Evolutionary conservation across 768 basidiomycete genomes (phyloP).

Genomic region (Suillus variegatus): DNA sequence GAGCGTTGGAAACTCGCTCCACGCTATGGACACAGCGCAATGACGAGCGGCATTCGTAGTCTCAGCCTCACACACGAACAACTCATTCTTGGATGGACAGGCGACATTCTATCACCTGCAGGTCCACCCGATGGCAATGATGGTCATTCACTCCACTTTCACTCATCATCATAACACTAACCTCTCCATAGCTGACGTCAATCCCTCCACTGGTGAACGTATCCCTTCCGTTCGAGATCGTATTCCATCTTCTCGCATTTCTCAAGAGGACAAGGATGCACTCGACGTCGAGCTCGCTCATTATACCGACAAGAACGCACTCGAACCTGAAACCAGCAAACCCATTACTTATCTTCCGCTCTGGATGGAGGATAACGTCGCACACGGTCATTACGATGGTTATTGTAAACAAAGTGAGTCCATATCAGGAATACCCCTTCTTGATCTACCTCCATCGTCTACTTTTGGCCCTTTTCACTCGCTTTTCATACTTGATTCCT

Average conservation of each 20-base stretch:
- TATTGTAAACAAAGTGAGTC: slow-evolving; percentile 95
- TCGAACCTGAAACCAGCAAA: slow-evolving; percentile 48
- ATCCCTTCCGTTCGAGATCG: slow-evolving; percentile 28
- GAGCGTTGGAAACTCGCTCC: slow-evolving; percentile 72
- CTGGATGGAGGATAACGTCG: slow-evolving; percentile 87
- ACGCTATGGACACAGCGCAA: slow-evolving; percentile 90
- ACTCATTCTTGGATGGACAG: slow-evolving; percentile 92
- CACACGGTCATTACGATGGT: slow-evolving; percentile 94
- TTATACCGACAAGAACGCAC: slow-evolving; percentile 44
- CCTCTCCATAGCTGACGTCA: slow-evolving; percentile 11
- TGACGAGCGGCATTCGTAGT: slow-evolving; percentile 91
- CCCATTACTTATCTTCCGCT: slow-evolving; percentile 76
- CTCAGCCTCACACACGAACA: slow-evolving; percentile 86
- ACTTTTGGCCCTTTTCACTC: slow-evolving; percentile 1
- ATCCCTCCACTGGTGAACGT: slow-evolving; percentile 12
- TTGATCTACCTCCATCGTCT: not conserved
- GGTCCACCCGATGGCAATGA: slow-evolving; percentile 33
- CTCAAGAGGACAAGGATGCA: slow-evolving; percentile 60
- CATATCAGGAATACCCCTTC: slow-evolving; percentile 14
- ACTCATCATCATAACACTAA: slow-evolving; percentile 5
- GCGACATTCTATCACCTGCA: slow-evolving; percentile 64
- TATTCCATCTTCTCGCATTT: slow-evolving; percentile 53
- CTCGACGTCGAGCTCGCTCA: slow-evolving; percentile 65
- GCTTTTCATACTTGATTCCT: not conserved
- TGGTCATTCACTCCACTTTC: slow-evolving; percentile 4